Base-by-base conservation (phyloP, 2,329 filamentous ascomycete genomes). In the Ophiostoma pallidulum region DNA sequence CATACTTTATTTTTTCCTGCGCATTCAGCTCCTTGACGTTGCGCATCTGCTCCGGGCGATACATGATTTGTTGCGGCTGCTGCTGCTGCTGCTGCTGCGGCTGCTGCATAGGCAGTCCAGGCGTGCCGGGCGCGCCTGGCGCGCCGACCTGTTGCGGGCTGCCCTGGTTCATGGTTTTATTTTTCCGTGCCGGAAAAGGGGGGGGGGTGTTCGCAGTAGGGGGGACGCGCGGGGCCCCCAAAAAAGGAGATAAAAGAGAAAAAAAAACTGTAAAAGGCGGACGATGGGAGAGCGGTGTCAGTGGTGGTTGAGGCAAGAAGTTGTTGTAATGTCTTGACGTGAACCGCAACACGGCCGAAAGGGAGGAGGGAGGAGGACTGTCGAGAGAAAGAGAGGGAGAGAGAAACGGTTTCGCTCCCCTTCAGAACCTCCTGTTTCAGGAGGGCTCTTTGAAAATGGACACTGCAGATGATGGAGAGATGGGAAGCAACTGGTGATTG, bases 1-100 rank as follows among this genome's bases (percentile, higher is more conserved):
- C 76, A 54, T 81, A 83, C 55, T 78, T 79, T 2, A 56, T 55
- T 55, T 75, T 78, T 48, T 83, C 79, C 2, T 74, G 69, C 1
- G 73, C 66, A 22, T 64, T 72, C 3, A 83, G 64, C 33, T 71
- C 68, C 2, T 64, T 64, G 4, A 80, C 65, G 6, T 53, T 66
- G 29, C 70, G 67, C 60, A 80, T 78, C 45, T 73, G 69, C 31
- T 70, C 67, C 0, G 76, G 74, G 29, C 69, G 66, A 29, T 73
- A 75, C 62, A 76, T 69, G 2, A 54, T 19, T 9, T 20, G 46
- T 6, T 39, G 37, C 36, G 48, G 41, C 22, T 35, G 48, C 13
- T 22, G 41, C 19, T 18, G 51, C 50, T 57, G 49, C 49, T 44
- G 41, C 48, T 28, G 48, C 24, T 37, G 44, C 18, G 40, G 14